A percentile compares a stretch with the other conserved stretches of the same genome.
These are phyloP conservation scores for Fusarium sp. DNA, from an alignment of 2,329 filamentous ascomycete species.

Conservation along the genomic window DNA sequence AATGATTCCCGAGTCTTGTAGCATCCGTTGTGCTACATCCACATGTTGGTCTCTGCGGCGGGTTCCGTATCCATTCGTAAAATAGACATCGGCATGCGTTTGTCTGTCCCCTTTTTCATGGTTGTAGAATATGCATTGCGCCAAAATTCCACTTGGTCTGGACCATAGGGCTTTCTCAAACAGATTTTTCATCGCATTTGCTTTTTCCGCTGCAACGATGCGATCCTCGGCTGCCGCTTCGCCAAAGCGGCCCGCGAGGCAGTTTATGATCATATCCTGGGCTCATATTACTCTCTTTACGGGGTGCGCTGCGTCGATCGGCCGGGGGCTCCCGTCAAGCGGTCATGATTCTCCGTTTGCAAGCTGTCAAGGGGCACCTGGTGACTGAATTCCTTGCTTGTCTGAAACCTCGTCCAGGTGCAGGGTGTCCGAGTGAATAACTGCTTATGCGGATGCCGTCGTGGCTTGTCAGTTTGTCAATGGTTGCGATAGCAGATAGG, in stretches of 20 bases:
- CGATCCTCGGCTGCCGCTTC: background rate
- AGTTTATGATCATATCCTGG: background rate
- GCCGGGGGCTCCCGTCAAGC: background rate
- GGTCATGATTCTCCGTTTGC: background rate
- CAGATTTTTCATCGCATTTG: background rate
- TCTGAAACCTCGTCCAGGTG: background rate
- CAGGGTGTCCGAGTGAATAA: background rate
- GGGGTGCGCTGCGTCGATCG: background rate
- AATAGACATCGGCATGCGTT: background rate
- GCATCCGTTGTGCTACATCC: background rate
- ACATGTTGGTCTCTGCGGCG: slow-evolving; percentile 1
- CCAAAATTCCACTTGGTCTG: slow-evolving; percentile 9
- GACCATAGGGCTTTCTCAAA: background rate
- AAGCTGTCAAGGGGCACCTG: background rate
- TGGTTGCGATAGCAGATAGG: background rate
- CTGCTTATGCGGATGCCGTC: background rate
- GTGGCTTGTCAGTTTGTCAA: background rate
- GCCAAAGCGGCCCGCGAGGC: background rate
- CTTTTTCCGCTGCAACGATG: background rate
- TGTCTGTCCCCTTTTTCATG: slow-evolving; percentile 9
- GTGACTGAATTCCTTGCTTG: background rate
- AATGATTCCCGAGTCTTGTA: background rate
- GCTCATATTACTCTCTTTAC: background rate
- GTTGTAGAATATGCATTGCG: background rate
- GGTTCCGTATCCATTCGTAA: slow-evolving; percentile 5